A percentile compares a stretch with the other conserved stretches of the same genome.
Evolutionary conservation across 2,329 filamentous ascomycete species (phyloP).

Genomic region (Fusarium temperatum): DNA sequence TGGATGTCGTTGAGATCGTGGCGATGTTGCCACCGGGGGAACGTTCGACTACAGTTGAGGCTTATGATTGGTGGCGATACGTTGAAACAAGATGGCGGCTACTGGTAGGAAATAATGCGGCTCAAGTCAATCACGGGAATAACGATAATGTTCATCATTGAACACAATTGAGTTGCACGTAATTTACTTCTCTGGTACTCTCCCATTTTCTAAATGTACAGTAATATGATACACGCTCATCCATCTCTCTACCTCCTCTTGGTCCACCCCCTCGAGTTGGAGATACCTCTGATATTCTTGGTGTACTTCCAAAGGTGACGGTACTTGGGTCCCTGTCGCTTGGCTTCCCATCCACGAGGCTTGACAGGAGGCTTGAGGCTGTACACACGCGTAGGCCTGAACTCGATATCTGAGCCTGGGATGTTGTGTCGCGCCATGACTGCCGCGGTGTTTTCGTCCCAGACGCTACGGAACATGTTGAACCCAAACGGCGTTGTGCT

Average conservation of each 20-base stretch:
- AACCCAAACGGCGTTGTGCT: constrained; percentile 79
- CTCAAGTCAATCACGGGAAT: neutral
- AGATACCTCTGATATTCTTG: constrained; percentile 62
- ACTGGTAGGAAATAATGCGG: neutral
- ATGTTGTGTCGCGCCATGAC: constrained; percentile 86
- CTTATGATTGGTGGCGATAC: neutral
- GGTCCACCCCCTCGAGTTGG: constrained; percentile 54
- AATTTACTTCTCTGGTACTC: constrained; percentile 21
- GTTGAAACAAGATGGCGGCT: neutral
- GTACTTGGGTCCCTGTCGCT: constrained; percentile 72
- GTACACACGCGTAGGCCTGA: constrained; percentile 81
- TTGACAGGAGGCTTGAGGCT: constrained; percentile 70
- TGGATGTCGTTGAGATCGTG: neutral
- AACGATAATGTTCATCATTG: neutral
- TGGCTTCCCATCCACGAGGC: constrained; percentile 72
- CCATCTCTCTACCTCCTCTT: constrained; percentile 49
- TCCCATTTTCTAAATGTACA: constrained; percentile 43
- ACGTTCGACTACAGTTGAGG: neutral
- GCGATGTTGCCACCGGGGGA: neutral
- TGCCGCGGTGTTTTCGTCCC: constrained; percentile 86
- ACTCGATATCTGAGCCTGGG: constrained; percentile 81
- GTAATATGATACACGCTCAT: constrained; percentile 38
- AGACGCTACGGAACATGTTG: constrained; percentile 86
- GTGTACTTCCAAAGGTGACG: constrained; percentile 71
- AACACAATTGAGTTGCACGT: neutral